Evolutionary conservation across 805 yeast genomes (phyloP).

Genomic region (Wickerhamiella brachini): DNA sequence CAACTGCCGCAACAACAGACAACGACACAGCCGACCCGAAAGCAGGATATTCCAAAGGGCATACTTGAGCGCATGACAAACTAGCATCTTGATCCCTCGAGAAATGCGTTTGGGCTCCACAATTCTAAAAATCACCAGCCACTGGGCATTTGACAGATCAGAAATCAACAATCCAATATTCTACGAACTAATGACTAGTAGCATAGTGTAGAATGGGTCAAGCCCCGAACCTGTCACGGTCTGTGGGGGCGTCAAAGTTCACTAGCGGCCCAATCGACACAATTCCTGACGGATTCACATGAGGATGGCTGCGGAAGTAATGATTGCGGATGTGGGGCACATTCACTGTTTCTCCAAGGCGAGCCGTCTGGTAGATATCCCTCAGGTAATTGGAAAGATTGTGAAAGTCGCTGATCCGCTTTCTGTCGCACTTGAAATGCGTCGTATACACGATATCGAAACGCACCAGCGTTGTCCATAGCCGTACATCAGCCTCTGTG

Average conservation of each 20-base stretch:
- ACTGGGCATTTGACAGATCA: too few species aligned
- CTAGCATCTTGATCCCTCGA: too few species aligned
- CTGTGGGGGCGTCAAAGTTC: constrained; percentile 17
- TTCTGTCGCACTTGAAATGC: constrained; percentile 86
- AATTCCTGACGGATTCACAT: constrained; percentile 68
- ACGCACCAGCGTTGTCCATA: constrained; percentile 75
- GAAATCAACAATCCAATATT: too few species aligned
- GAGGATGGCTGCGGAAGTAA: constrained; percentile 73
- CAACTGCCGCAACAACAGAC: too few species aligned
- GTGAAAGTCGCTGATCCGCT: constrained; percentile 77
- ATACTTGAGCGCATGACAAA: too few species aligned
- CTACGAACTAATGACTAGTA: too few species aligned
- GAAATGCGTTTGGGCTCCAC: too few species aligned
- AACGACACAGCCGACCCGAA: too few species aligned
- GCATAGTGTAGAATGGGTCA: too few species aligned
- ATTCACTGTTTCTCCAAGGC: constrained; percentile 65
- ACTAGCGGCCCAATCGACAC: constrained; percentile 75
- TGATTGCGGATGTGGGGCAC: constrained; percentile 86
- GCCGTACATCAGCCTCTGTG: constrained; percentile 84
- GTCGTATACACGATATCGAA: constrained; percentile 91
- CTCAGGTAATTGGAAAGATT: constrained; percentile 65
- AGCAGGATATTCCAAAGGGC: too few species aligned
- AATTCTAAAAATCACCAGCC: too few species aligned
- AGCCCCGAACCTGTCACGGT: too few species aligned
- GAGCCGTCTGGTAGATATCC: constrained; percentile 54